Evolutionary conservation across 495 filamentous ascomycete genomes (phyloP).

Genomic region (Neurospora sp.): DNA sequence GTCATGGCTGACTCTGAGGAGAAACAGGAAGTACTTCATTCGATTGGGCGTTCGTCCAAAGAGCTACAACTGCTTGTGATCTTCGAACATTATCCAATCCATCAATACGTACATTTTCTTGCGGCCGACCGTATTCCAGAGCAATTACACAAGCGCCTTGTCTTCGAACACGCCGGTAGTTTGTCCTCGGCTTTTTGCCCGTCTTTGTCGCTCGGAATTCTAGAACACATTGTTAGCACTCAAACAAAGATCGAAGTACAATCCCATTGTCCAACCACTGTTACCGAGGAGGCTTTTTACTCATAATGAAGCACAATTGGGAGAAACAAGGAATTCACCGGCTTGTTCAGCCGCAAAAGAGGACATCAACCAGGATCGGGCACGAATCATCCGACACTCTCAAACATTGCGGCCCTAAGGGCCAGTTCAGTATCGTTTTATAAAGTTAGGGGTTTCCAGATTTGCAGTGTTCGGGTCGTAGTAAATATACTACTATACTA

Average conservation of each 20-base stretch:
- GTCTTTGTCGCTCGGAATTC: not conserved
- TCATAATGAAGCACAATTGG: no score
- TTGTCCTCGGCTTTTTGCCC: not conserved
- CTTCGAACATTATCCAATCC: not conserved
- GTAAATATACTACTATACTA: no score
- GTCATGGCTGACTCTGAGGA: not conserved
- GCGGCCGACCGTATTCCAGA: not conserved
- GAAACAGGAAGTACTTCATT: not conserved
- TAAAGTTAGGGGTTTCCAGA: no score
- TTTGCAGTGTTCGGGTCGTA: no score
- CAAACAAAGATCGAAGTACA: not conserved
- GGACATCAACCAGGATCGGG: not conserved
- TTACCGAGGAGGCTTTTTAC: no score
- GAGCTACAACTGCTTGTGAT: not conserved
- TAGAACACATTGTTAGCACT: not conserved
- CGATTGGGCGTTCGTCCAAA: not conserved
- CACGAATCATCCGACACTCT: no score
- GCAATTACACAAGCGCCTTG: not conserved
- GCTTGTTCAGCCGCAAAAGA: not conserved
- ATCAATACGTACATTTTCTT: not conserved
- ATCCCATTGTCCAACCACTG: not conserved
- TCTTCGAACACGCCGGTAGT: not conserved
- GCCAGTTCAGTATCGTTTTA: no score
- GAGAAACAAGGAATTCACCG: not conserved
- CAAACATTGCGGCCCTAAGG: no score